Base-by-base conservation (phyloP, 176 grass and related monocot species). In the Poa annua region DNA sequence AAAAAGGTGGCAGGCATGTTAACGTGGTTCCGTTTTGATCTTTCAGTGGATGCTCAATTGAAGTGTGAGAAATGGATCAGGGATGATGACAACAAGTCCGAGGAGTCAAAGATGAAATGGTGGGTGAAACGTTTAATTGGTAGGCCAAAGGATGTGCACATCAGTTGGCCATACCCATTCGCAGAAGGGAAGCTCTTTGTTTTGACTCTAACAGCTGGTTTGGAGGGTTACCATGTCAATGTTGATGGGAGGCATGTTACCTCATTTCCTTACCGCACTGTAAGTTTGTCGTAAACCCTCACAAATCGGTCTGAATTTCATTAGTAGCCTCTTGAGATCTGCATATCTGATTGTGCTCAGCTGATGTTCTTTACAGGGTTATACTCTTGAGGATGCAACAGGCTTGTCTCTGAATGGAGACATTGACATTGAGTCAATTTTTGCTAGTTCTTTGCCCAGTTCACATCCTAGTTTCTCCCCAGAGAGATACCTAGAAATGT, bases 111-210 rank as follows among this genome's bases (percentile, higher is more conserved):
- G 75, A 80, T 83, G 79, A 92, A 84, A 56, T 93, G 96, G 96
- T 98, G 92, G 96, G 90, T 98, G 51, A 98, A 98, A 68, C 88
- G 89, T 54, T 77, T 95, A 71, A 93, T 98, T 45, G 91, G 88
- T 12, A 90, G 88, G 21, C 74, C 88, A 53, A 94, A 95, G 74
- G 90, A 91, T 60, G 87, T 93, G 42, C 86, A 69, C 42, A 84
- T 98, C 78, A 88, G 92, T 48, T 98, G 96, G 96, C 92, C 96
- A n/a, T 98, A 95, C 83, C 96, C 96, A 20, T 95, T 98, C 66
- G 74, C 71, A 71, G 96, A 95, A 87, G 75, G 86, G 51, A 95
- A 93, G 74, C 70, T 98, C 17, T 98, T 98, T 86, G 96, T 98
- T 83, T 84, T 98, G 84, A 98, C 96, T 52, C 39, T 98, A 20